phyloP scores from a whole-genome alignment of 2,329 filamentous ascomycete genomes.

The Ophiosphaerella korrae region DNA sequence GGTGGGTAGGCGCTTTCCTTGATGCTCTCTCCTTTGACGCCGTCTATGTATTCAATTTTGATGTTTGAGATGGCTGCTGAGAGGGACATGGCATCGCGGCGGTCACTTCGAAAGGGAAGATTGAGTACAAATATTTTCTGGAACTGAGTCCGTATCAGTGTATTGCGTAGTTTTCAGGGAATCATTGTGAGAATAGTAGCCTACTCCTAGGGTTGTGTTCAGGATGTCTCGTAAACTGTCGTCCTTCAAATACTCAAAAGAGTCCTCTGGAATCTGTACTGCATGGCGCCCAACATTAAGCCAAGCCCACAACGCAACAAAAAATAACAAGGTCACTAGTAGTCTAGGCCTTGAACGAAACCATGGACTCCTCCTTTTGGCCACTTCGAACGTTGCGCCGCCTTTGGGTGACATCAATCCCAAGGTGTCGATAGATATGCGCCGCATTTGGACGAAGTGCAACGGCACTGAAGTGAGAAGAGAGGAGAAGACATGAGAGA shows the following conservation, averaged over 20 bases:
- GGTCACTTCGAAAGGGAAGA: conserved; percentile 58
- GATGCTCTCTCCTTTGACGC: conserved; percentile 49
- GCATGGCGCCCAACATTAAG: conserved; percentile 18
- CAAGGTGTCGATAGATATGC: conserved; percentile 38
- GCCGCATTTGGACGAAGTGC: conserved; percentile 21
- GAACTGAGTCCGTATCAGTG: conserved; percentile 49
- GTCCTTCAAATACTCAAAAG: conserved; percentile 28
- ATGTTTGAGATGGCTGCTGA: conserved; percentile 56
- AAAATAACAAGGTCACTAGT: conserved; percentile 29
- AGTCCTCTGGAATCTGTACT: conserved; percentile 27
- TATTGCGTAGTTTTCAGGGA: background rate
- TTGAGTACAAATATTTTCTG: conserved; percentile 61
- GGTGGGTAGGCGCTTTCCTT: conserved; percentile 35
- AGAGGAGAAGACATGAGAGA: conserved; percentile 3
- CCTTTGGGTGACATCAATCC: conserved; percentile 27
- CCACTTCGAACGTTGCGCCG: conserved; percentile 18
- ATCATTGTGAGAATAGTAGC: conserved; percentile 1
- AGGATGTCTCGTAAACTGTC: conserved; percentile 30
- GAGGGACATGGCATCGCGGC: conserved; percentile 58
- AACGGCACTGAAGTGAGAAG: conserved; percentile 1
- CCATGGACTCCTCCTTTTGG: conserved; percentile 25
- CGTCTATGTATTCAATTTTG: conserved; percentile 56
- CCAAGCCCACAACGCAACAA: conserved; percentile 28
- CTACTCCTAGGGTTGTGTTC: conserved; percentile 36
- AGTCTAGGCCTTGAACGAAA: conserved; percentile 27